phyloP scores from a whole-genome alignment of 2,329 filamentous ascomycete genomes.

The Leptodontidium sp. region DNA sequence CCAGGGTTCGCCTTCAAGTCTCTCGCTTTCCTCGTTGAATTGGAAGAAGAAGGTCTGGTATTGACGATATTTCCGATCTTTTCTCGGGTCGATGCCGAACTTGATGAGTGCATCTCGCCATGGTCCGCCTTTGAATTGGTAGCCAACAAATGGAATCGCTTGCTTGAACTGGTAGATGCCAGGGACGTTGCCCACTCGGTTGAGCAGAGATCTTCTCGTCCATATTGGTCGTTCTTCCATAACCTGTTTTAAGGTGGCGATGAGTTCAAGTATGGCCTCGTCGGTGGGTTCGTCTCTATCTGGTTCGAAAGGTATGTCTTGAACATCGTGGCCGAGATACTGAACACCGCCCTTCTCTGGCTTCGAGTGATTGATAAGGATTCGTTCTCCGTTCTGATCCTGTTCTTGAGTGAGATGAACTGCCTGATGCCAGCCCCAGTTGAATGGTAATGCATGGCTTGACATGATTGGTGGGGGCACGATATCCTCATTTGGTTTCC shows the following conservation, averaged over 20 bases:
- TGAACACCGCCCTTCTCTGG: conserved; percentile 33
- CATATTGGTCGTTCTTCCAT: conserved; percentile 82
- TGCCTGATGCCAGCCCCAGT: conserved; percentile 86
- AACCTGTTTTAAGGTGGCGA: conserved; percentile 68
- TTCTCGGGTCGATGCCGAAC: conserved; percentile 87
- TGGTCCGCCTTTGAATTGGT: conserved; percentile 91
- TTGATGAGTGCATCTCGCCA: conserved; percentile 89
- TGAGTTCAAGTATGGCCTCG: conserved; percentile 67
- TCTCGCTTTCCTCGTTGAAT: conserved; percentile 53
- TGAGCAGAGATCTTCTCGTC: conserved; percentile 83
- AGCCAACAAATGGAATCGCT: conserved; percentile 84
- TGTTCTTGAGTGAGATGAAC: conserved; percentile 62
- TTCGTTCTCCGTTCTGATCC: conserved; percentile 44
- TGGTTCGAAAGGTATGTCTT: conserved; percentile 34
- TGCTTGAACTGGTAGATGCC: conserved; percentile 70
- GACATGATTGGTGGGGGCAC: conserved; percentile 83
- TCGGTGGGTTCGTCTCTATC: conserved; percentile 47
- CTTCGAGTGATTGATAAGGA: conserved; percentile 42
- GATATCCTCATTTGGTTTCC: conserved; percentile 69
- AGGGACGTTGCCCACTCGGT: conserved; percentile 65
- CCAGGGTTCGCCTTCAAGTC: conserved; percentile 37
- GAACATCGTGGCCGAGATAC: conserved; percentile 39
- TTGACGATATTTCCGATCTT: conserved; percentile 75
- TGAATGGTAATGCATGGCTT: conserved; percentile 77
- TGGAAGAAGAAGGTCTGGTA: conserved; percentile 94